Conservation (phyloP, 148 eudicot genomes). For the Suaeda aralocaspica region DNA sequence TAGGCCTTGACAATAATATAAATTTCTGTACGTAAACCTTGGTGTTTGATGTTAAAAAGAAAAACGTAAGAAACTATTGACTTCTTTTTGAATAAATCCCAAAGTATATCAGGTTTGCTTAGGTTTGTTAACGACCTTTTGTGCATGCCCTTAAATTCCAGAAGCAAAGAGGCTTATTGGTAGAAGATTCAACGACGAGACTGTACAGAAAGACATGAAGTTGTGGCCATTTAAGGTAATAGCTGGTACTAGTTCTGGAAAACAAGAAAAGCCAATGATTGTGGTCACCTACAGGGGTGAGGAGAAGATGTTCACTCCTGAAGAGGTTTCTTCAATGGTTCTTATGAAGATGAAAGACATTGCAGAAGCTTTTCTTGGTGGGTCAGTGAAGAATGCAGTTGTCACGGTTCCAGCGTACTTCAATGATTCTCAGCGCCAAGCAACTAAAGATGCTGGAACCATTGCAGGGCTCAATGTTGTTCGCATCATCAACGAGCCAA, state of each 20-base stretch:
- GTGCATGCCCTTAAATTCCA: too few relatives aligned
- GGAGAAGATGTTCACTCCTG: not conserved
- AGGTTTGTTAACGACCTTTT: too few relatives aligned
- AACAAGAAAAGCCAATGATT: not conserved
- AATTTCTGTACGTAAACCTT: too few relatives aligned
- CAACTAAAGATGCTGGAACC: not conserved
- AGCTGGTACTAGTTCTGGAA: too few relatives aligned
- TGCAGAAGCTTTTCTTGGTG: not conserved
- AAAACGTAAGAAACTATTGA: too few relatives aligned
- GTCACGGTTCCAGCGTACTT: not conserved
- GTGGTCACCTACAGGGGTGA: not conserved
- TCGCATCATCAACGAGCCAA: slow-evolving; percentile 19
- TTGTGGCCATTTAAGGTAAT: not conserved
- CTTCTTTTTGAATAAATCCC: too few relatives aligned
- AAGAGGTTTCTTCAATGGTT: not conserved
- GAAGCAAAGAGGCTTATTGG: slow-evolving; percentile 5
- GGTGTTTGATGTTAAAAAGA: too few relatives aligned
- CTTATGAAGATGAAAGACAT: not conserved
- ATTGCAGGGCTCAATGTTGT: slow-evolving; percentile 14
- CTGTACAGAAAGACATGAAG: not conserved
- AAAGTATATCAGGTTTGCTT: too few relatives aligned
- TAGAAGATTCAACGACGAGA: not conserved
- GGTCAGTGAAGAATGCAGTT: not conserved
- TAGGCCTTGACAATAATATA: too few relatives aligned
- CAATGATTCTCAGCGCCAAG: not conserved